A percentile compares a stretch with the other conserved stretches of the same genome.
Evolutionary conservation across 805 yeast genomes (phyloP).

Genomic region (Wickerhamomyces subpelliculosus): DNA sequence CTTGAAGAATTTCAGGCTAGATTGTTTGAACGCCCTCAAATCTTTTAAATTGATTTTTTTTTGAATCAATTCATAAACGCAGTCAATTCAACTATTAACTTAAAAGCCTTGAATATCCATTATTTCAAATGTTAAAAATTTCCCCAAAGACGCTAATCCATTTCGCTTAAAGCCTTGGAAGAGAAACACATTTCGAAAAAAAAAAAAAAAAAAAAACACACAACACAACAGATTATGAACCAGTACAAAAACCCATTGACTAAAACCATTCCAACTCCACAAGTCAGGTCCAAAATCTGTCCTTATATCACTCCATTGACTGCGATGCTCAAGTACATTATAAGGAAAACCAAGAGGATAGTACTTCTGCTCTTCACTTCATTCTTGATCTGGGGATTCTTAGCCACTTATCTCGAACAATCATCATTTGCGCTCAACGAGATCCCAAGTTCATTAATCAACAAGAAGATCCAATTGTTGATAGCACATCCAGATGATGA

Average conservation of each 20-base stretch:
- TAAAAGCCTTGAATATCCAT: too few species aligned
- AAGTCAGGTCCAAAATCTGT: background rate
- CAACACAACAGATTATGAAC: too few species aligned
- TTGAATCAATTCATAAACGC: too few species aligned
- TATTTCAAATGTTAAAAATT: too few species aligned
- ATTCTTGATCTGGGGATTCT: background rate
- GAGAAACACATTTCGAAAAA: too few species aligned
- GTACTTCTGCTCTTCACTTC: background rate
- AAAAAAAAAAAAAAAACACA: too few species aligned
- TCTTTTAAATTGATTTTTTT: too few species aligned
- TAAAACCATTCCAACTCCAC: background rate
- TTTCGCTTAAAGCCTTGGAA: too few species aligned
- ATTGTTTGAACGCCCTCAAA: too few species aligned
- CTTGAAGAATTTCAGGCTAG: too few species aligned
- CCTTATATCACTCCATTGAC: background rate
- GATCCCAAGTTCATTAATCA: constrained; percentile 1
- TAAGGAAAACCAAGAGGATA: background rate
- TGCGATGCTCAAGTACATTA: background rate
- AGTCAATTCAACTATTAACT: too few species aligned
- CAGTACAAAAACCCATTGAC: background rate
- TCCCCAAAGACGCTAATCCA: too few species aligned
- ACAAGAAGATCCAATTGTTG: constrained; percentile 37
- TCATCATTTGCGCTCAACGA: background rate
- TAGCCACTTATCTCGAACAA: constrained; percentile 2
- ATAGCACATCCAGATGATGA: constrained; percentile 99